phyloP scores from a whole-genome alignment of 768 basidiomycete species.

The Mycena rebaudengoi region DNA sequence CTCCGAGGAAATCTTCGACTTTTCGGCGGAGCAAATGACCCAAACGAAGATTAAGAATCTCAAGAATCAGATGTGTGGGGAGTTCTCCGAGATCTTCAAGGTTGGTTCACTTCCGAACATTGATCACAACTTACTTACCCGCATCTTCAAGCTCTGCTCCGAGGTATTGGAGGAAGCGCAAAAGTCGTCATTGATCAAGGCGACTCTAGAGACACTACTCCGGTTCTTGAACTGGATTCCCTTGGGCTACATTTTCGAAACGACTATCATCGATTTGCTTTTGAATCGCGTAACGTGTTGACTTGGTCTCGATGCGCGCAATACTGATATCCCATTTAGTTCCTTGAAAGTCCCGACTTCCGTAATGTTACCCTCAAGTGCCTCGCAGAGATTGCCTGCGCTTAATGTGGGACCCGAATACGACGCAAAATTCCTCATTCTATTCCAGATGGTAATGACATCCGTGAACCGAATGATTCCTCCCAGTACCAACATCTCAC shows the following conservation, averaged over 20 bases:
- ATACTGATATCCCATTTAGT: conserved; percentile 57
- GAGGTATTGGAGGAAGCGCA: conserved; percentile 98
- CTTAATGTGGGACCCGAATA: conserved; percentile 96
- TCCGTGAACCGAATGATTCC: conserved; percentile 97
- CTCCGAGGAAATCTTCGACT: conserved; percentile 99
- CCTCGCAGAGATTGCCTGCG: conserved; percentile 93
- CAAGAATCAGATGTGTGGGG: conserved; percentile 98
- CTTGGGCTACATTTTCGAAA: conserved; percentile 98
- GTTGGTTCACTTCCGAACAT: too few relatives aligned
- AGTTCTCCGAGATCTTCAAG: conserved; percentile 98
- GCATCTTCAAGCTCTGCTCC: conserved; percentile 93
- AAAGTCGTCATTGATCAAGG: conserved; percentile 93
- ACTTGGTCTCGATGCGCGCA: conserved; percentile 14
- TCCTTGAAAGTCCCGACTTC: conserved; percentile 96
- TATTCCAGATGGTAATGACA: conserved; percentile 99
- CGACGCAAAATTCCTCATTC: conserved; percentile 95
- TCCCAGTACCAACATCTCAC: conserved; percentile 92
- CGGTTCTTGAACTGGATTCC: conserved; percentile 99
- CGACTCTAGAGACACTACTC: conserved; percentile 92
- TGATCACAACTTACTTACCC: too few relatives aligned
- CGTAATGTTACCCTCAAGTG: conserved; percentile 97
- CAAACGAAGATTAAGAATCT: conserved; percentile 97
- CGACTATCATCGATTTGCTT: conserved; percentile 93
- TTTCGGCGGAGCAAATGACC: conserved; percentile 98
- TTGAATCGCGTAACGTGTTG: conserved; percentile 81